phyloP scores from a whole-genome alignment of 1,284 basidiomycete genomes.

The Apiotrichum mycotoxinovorans region DNA sequence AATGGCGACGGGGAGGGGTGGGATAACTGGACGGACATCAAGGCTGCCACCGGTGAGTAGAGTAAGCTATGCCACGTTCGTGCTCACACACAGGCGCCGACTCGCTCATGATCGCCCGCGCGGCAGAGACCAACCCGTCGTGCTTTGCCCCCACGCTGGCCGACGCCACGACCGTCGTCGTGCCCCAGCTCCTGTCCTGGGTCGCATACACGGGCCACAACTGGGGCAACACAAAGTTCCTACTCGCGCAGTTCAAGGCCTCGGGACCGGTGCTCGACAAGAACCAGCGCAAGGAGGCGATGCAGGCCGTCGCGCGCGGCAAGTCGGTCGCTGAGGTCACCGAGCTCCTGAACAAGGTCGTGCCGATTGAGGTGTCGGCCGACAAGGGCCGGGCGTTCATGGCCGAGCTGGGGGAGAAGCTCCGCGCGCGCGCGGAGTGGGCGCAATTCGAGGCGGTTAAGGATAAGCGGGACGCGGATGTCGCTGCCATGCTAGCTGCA shows the following conservation, averaged over 20 bases:
- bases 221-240: conserved; percentile 88
- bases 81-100: conserved; percentile 61
- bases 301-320: conserved; percentile 59
- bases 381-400: conserved; percentile 16
- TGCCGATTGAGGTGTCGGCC: conserved; percentile 49
- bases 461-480: background rate
- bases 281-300: conserved; percentile 59
- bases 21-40: conserved; percentile 72
- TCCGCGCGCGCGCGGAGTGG: conserved; percentile 13
- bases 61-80: no score
- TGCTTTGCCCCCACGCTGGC: conserved; percentile 68
- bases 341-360: background rate
- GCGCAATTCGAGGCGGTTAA: conserved; percentile 6
- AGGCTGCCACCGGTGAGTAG: conserved; percentile 64
- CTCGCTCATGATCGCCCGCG: conserved; percentile 93
- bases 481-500: background rate
- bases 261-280: conserved; percentile 55
- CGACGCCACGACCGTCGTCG: conserved; percentile 67
- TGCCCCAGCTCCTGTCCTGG: conserved; percentile 71
- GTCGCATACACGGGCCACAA: conserved; percentile 67
- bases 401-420: conserved; percentile 8
- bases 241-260: conserved; percentile 71
- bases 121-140: conserved; percentile 86
- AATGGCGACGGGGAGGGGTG: conserved; percentile 89
- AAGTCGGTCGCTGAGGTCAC: conserved; percentile 65